Evolutionary conservation across 2,329 filamentous ascomycete species (phyloP), one percentile per base, ranked within the genome.

Genomic region (Fusarium siculi): DNA sequence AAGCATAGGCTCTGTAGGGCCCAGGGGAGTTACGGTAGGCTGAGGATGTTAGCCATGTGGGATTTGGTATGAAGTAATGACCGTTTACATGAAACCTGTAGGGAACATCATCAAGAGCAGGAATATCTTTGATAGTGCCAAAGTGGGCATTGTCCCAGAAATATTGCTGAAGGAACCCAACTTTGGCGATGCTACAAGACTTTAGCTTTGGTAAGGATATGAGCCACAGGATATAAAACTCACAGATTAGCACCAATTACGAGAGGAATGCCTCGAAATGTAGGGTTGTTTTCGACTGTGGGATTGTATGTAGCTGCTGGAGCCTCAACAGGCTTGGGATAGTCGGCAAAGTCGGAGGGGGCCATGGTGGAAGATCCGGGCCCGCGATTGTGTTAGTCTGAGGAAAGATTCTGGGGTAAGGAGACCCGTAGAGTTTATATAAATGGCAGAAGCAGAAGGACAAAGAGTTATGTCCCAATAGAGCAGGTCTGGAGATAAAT

Each of bases 91-190:
- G 83, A 63, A 87, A 85, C 43, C 85, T 83, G 63, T 83, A 85
- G 15, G 80, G 78, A 2, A 84, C 71, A 60, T 87, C 84, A 12
- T 83, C 81, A 19, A 91, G 81, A 16, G 80, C 83, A 4, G 85
- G 81, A 18, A 89, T 81, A 52, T 85, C 80, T 66, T 85, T 86
- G 68, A 87, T 78, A 23, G 76, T 79, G 36, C 83, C 84, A 63
- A 91, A 88, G 34, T 87, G 81, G 53, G 93, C 91, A 83, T 94
- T 94, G 54, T 82, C 84, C 91, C 92, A 97, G 70, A 95, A 86
- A 50, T 88, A 82, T 63, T 86, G 87, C 67, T 93, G 91, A 14
- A 96, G 70, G 47, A 88, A 85, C 16, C 84, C 83, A n/a, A 91
- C 82, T 32, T 87, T 88, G 3, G 89, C 84, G 47, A 95, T 81